Conservation (phyloP, 192 early-diverging fungal species). For the Coemansia sp. region DNA sequence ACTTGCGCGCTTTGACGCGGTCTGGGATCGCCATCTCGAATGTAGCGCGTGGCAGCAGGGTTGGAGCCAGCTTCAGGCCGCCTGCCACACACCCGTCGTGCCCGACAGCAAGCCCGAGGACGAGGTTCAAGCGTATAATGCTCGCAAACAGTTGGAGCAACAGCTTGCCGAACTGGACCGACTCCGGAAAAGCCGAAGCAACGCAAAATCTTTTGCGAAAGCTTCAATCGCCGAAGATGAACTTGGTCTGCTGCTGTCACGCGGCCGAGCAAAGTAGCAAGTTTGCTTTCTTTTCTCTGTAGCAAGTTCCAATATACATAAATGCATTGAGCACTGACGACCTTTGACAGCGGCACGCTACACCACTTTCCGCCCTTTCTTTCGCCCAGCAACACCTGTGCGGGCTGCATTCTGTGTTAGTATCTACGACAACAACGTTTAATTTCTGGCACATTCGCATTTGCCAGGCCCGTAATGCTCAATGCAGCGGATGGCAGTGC, state of each 20-base stretch:
- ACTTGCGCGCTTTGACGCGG: constrained; percentile 25
- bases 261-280: constrained; percentile 7
- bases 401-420: not conserved
- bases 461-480: not conserved
- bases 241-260: constrained; percentile 28
- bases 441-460: not conserved
- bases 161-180: constrained; percentile 11
- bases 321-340: not conserved
- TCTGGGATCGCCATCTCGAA: constrained; percentile 34
- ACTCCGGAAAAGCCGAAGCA: not conserved
- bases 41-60: constrained; percentile 34
- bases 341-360: too few species aligned
- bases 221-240: constrained; percentile 23
- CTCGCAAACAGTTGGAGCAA: constrained; percentile 12
- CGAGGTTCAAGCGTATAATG: not conserved
- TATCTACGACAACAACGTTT: not conserved
- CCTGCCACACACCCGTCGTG: not conserved
- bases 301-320: not conserved
- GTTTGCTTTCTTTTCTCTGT: not conserved
- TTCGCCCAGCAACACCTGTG: not conserved
- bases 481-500: not conserved
- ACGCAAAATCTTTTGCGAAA: not conserved
- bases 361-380: not conserved
- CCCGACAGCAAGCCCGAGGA: not conserved
- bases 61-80: constrained; percentile 31